Percentiles rank a stretch among this genome's conserved stretches.
Evolutionary conservation across 768 basidiomycete genomes (phyloP).

Genomic region (Collybia sp.): DNA sequence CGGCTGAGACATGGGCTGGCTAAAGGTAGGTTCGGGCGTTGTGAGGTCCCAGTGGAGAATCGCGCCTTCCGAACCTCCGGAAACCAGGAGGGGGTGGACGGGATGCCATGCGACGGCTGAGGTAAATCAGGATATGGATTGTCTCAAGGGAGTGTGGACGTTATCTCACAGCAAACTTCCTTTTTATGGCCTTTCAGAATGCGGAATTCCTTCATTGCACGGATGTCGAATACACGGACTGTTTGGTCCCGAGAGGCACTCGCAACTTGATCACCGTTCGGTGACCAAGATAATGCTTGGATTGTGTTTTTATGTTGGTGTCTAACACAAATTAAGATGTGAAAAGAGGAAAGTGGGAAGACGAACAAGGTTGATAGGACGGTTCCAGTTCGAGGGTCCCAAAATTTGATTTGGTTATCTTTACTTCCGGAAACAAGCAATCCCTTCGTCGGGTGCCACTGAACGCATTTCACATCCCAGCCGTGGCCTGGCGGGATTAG

Average conservation of each 20-base stretch:
- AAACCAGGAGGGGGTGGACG: constrained; percentile 84
- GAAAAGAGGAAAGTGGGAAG: neutral
- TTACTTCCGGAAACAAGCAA: constrained; percentile 93
- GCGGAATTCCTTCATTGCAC: constrained; percentile 95
- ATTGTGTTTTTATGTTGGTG: constrained; percentile 98
- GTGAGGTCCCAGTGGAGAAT: constrained; percentile 93
- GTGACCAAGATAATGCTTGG: constrained; percentile 90
- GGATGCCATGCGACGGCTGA: constrained; percentile 95
- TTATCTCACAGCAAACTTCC: constrained; percentile 87
- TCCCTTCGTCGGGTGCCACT: constrained; percentile 98
- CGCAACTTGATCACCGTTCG: constrained; percentile 90
- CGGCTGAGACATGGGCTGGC: constrained; percentile 46
- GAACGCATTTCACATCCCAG: constrained; percentile 97
- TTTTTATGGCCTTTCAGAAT: constrained; percentile 95
- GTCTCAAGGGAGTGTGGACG: neutral
- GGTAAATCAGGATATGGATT: neutral
- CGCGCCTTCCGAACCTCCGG: constrained; percentile 92
- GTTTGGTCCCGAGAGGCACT: constrained; percentile 95
- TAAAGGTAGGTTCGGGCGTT: constrained; percentile 46
- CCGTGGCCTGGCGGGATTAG: constrained; percentile 68
- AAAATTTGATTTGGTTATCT: constrained; percentile 98
- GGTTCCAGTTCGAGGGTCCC: constrained; percentile 95
- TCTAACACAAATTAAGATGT: constrained; percentile 32
- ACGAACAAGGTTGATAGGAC: constrained; percentile 85
- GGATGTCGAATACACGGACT: constrained; percentile 94